phyloP scores from a whole-genome alignment of 1,284 basidiomycete species.

The Puccinia sorghi region DNA sequence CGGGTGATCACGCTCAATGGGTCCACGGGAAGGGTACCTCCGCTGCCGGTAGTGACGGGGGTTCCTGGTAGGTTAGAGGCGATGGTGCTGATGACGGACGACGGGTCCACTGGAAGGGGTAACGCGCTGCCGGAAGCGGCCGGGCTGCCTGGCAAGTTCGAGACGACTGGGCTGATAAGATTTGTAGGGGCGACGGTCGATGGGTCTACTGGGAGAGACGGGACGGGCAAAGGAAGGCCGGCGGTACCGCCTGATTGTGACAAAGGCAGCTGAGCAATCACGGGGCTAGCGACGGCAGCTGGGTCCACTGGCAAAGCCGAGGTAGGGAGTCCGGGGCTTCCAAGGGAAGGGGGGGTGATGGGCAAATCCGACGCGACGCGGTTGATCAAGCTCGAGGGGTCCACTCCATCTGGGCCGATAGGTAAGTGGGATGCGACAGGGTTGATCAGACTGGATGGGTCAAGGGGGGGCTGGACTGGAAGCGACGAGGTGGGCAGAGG shows the following conservation, averaged over 20 bases:
- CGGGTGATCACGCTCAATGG: no score
- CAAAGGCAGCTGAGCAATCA: no score
- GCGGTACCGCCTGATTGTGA: background rate
- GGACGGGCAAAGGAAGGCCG: background rate
- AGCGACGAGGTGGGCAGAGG: background rate
- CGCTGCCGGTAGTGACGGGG: background rate
- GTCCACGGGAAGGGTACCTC: no score
- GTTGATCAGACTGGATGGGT: background rate
- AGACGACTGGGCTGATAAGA: no score
- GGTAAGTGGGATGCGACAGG: background rate
- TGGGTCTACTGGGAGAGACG: slow-evolving; percentile 9
- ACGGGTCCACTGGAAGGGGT: background rate
- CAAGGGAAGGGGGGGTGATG: no score
- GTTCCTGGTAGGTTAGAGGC: background rate
- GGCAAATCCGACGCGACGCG: background rate
- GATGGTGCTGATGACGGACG: background rate
- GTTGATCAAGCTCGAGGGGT: slow-evolving; percentile 3
- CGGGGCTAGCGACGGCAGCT: no score
- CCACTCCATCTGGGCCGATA: no score
- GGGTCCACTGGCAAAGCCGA: no score
- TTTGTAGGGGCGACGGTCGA: background rate
- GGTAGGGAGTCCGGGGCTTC: no score
- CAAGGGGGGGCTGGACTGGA: background rate
- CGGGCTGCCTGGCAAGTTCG: background rate
- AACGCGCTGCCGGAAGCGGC: background rate